Evolutionary conservation across 2,329 filamentous ascomycete species (phyloP).

Genomic region (Colletotrichum sp.): DNA sequence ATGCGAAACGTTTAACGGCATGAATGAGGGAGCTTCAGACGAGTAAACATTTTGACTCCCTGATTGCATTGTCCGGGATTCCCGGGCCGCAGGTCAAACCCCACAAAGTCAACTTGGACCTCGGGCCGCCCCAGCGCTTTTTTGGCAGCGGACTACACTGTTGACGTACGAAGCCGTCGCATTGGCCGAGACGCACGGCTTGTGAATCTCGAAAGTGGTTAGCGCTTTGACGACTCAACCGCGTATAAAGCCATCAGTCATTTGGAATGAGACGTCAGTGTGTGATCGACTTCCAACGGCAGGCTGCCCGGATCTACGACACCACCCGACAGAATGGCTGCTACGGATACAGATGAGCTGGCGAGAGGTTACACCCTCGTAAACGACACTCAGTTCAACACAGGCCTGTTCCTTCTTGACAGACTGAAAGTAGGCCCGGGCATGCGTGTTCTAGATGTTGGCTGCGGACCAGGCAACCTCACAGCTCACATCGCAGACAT

Average conservation of each 20-base stretch:
- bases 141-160: not conserved
- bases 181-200: not conserved
- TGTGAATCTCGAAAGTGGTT: not conserved
- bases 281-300: not conserved
- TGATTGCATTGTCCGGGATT: not conserved
- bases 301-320: not conserved
- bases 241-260: not conserved
- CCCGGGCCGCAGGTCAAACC: not conserved
- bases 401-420: not conserved
- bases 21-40: not conserved
- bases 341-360: not conserved
- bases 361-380: conserved; percentile 1
- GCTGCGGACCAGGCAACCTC: conserved; percentile 2
- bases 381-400: not conserved
- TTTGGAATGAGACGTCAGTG: not conserved
- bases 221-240: not conserved
- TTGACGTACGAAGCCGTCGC: not conserved
- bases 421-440: not conserved
- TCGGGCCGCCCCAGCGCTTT: not conserved
- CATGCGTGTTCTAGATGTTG: conserved; percentile 9
- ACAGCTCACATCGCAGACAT: conserved; percentile 4
- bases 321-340: not conserved
- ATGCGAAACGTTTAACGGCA: not conserved
- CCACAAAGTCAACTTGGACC: not conserved
- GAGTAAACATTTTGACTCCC: not conserved